Percentiles rank a stretch among this genome's conserved stretches.
phyloP scores from a whole-genome alignment of 208 protist species.

The Acanthamoeba triangularis region DNA sequence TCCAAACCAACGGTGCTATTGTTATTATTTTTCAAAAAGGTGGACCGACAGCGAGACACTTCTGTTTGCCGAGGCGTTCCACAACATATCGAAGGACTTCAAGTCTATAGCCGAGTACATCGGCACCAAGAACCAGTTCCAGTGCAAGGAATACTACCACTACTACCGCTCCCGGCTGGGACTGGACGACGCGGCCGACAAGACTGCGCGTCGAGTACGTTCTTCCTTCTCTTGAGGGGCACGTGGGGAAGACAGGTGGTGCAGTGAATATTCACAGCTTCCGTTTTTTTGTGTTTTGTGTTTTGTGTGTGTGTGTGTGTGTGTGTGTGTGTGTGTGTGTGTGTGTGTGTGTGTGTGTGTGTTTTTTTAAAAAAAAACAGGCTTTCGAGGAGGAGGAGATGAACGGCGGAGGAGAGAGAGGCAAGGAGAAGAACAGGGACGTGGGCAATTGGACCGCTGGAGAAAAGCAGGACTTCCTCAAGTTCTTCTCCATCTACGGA shows the following conservation, averaged over 20 bases:
- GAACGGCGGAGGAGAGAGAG: slow-evolving; percentile 5
- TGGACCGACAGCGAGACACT: slow-evolving; percentile 75
- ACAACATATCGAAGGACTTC: slow-evolving; percentile 75
- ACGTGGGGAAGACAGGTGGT: too few relatives aligned
- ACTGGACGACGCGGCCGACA: slow-evolving; percentile 44
- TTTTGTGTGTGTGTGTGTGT: too few relatives aligned
- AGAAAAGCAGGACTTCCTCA: slow-evolving; percentile 72
- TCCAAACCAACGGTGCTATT: background rate
- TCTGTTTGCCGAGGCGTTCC: slow-evolving; percentile 71
- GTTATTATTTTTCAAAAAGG: background rate
- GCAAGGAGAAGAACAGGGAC: slow-evolving; percentile 59
- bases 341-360: too few relatives aligned
- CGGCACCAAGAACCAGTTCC: slow-evolving; percentile 78
- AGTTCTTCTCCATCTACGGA: slow-evolving; percentile 76
- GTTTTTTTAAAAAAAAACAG: too few relatives aligned
- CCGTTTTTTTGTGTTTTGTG: too few relatives aligned
- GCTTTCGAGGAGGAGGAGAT: slow-evolving; percentile 60
- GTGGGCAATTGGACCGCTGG: slow-evolving; percentile 63
- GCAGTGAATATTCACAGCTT: too few relatives aligned
- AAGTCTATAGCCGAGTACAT: slow-evolving; percentile 77
- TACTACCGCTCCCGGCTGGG: slow-evolving; percentile 72
- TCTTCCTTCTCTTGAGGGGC: too few relatives aligned
- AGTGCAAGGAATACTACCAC: slow-evolving; percentile 78
- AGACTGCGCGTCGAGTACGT: slow-evolving; percentile 25
- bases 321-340: too few relatives aligned